These are phyloP conservation scores for Microcyclospora pomicola DNA, from an alignment of 2,329 filamentous ascomycete species.

Conservation along the genomic window DNA sequence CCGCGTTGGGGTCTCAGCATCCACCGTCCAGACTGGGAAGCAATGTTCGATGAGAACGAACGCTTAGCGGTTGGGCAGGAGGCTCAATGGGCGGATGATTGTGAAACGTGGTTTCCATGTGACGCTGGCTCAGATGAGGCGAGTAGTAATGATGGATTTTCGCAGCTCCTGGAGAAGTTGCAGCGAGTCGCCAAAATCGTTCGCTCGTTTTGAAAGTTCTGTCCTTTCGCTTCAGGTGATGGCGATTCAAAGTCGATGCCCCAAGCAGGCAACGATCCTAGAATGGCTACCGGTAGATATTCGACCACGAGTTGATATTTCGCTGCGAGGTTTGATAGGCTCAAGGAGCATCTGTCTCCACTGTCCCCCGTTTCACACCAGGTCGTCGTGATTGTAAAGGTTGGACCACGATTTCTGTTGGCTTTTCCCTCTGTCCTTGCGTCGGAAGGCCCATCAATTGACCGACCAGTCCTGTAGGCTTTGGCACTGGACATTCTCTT, in stretches of 20 bases:
- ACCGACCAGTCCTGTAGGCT: conserved; percentile 66
- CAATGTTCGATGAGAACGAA: conserved; percentile 15
- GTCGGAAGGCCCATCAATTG: conserved; percentile 56
- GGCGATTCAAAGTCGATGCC: no score
- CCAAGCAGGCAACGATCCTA: no score
- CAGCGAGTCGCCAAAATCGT: conserved; percentile 9
- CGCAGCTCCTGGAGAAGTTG: conserved; percentile 17
- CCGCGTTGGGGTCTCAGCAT: conserved; percentile 19
- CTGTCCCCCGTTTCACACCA: not conserved
- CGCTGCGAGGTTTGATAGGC: no score
- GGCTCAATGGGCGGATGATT: conserved; percentile 16
- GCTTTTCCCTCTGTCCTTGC: conserved; percentile 15
- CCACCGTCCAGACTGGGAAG: conserved; percentile 18
- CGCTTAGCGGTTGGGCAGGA: conserved; percentile 14
- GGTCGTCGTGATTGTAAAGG: conserved; percentile 4
- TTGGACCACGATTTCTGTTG: conserved; percentile 17
- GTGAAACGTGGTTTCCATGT: conserved; percentile 19
- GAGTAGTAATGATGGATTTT: conserved; percentile 12
- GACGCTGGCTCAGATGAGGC: conserved; percentile 6
- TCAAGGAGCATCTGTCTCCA: not conserved
- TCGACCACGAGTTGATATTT: no score
- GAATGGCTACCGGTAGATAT: no score
- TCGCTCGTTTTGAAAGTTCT: not conserved
- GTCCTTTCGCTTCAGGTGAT: not conserved
- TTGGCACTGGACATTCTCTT: conserved; percentile 83